phyloP scores from a whole-genome alignment of 2,329 filamentous ascomycete species.

The Colletotrichum liriopes region DNA sequence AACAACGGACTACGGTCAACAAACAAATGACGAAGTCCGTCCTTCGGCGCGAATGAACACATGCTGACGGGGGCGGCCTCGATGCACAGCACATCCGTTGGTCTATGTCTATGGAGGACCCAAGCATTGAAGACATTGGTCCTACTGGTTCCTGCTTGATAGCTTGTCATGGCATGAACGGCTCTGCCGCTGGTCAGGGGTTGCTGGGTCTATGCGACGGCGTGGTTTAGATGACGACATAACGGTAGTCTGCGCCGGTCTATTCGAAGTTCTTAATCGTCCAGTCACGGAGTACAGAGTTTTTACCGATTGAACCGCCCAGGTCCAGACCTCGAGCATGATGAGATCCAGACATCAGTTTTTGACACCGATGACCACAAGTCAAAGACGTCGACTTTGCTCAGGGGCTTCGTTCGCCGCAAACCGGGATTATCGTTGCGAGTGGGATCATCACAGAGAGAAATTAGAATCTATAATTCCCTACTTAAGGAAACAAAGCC shows the following conservation, averaged over 20 bases:
- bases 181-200: neutral
- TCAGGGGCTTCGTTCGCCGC: neutral
- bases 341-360: neutral
- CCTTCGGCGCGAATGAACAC: neutral
- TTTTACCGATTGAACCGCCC: constrained; percentile 11
- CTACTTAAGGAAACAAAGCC: constrained; percentile 27
- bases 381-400: neutral
- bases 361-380: neutral
- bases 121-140: neutral
- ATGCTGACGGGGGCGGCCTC: neutral
- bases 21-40: neutral
- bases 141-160: neutral
- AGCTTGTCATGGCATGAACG: neutral
- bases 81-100: neutral
- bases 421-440: neutral
- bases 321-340: neutral
- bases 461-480: neutral
- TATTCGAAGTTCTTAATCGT: neutral
- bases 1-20: neutral
- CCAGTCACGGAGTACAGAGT: neutral
- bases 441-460: neutral
- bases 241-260: neutral
- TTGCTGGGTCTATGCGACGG: neutral
- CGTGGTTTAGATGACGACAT: neutral
- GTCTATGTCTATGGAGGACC: neutral